These are phyloP conservation scores for Mollisia scopiformis DNA, from an alignment of 2,329 filamentous ascomycete species.

Conservation along the genomic window DNA sequence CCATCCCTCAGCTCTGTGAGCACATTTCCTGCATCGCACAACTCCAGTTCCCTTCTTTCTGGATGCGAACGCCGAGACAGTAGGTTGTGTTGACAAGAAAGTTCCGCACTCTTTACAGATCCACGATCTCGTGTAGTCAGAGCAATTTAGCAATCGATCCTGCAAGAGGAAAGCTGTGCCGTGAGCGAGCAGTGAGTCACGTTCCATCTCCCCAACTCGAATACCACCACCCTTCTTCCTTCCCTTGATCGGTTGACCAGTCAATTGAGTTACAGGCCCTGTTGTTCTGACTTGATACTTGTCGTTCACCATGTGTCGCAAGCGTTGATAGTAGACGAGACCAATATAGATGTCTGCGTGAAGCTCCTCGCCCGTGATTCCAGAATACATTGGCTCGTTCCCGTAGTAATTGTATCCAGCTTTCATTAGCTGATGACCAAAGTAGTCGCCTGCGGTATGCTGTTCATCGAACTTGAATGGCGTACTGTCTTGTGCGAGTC, in stretches of 20 bases:
- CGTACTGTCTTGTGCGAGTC: constrained; percentile 92
- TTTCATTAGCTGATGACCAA: constrained; percentile 92
- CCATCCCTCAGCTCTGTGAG: constrained; percentile 44
- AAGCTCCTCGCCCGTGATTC: constrained; percentile 93
- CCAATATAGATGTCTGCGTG: constrained; percentile 95
- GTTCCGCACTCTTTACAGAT: constrained; percentile 88
- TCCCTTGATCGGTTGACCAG: constrained; percentile 96
- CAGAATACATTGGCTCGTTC: constrained; percentile 98
- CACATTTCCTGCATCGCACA: constrained; percentile 81
- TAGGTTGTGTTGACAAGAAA: constrained; percentile 86
- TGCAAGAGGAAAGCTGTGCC: constrained; percentile 94
- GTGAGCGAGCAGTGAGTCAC: constrained; percentile 91
- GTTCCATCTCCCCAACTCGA: constrained; percentile 98
- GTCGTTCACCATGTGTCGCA: constrained; percentile 99
- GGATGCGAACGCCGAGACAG: constrained; percentile 65
- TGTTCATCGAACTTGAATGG: constrained; percentile 95
- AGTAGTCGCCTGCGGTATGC: constrained; percentile 90
- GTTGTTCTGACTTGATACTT: constrained; percentile 98
- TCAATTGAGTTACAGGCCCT: constrained; percentile 85
- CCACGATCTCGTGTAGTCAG: constrained; percentile 87
- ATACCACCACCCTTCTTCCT: constrained; percentile 97
- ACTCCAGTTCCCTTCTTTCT: constrained; percentile 69
- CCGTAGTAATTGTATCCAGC: constrained; percentile 98
- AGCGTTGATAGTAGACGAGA: constrained; percentile 96
- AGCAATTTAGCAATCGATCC: constrained; percentile 95